Base-by-base conservation (phyloP, 2,329 filamentous ascomycete genomes). In the Colletotrichum salicis region DNA sequence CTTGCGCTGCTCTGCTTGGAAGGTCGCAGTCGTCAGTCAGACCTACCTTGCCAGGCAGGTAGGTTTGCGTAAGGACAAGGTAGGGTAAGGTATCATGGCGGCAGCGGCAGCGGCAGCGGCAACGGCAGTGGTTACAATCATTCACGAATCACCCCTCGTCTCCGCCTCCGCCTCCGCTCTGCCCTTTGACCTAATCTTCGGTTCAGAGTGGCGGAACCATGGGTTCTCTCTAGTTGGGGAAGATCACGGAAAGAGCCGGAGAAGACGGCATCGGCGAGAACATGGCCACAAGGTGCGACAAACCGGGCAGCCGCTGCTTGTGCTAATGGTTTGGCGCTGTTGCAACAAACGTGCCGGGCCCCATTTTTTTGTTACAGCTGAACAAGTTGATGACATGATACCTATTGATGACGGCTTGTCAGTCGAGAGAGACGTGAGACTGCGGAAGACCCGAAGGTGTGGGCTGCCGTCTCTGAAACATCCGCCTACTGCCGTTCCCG, bases 381-480 rank as follows among this genome's bases (percentile, higher is more conserved):
- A 33, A 33, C 19, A 12, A 62, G 15, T 22, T 11, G 41, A 27
- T 41, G 24, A 13, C 48, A 52, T 27, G 31, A 22, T 24, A 29
- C 27, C 27, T 29, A n/a, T 33, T 33, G 29, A 62, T 52, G 64
- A 52, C 37, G 64, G 56, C 57, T 19, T 15, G 54, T 56, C 15
- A 19, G 19, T n/a, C 13, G 3, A 29, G 27, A 29, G 27, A 29
- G 27, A 29, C 27, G 3, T 29, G 27, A 33, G 41, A 41, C 27
- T n/a, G 15, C 58, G n/a, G 35, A 12, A 45, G 41, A 22, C 15
- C 19, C 35, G 58, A n/a, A 24, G 33, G 24, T 8, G 59, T 11
- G 19, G 35, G 15, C 56, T 41, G 33, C 37, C 41, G 41, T 48
- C 29, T 70, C 64, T 61, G 64, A 57, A 61, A 67, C 57, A 48